Conservation (phyloP, 1,139 yeast species). For the Hansenula lynferdii region DNA sequence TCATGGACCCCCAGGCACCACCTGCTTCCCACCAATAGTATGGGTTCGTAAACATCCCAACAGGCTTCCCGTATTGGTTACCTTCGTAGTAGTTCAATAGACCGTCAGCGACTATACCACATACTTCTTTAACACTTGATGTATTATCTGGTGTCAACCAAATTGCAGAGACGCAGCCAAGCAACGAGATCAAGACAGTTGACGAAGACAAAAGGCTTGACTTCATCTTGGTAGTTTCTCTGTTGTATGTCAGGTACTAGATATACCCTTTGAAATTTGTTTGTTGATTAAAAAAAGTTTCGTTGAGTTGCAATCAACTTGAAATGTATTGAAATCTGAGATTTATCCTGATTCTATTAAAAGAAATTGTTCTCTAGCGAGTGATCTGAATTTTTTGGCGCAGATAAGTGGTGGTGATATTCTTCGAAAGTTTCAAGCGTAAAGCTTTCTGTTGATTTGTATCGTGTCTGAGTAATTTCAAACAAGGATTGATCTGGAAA, state of each 20-base stretch:
- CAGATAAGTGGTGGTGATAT: no score
- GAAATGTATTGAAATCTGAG: no score
- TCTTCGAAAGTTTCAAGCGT: no score
- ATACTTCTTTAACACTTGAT: conserved; percentile 42
- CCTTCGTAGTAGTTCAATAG: conserved; percentile 85
- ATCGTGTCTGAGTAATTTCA: no score
- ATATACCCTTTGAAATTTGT: no score
- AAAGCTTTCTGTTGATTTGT: no score
- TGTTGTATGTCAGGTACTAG: neutral
- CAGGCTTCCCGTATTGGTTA: conserved; percentile 58
- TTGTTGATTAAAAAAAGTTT: no score
- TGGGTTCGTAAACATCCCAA: conserved; percentile 82
- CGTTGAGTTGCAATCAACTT: no score
- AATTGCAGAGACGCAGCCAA: conserved; percentile 18
- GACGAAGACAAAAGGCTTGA: conserved; percentile 1
- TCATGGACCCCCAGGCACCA: conserved; percentile 87
- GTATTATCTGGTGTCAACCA: conserved; percentile 32
- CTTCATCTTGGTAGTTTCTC: conserved; percentile 1
- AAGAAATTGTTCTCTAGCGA: no score
- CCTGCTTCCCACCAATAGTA: conserved; percentile 99
- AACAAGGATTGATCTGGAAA: no score
- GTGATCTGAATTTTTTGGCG: no score
- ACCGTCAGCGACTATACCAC: conserved; percentile 57
- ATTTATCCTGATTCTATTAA: no score
- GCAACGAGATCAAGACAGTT: conserved; percentile 1